A percentile compares a stretch with the other conserved stretches of the same genome.
Evolutionary conservation across 352 stramenopile species (phyloP).

Genomic region (Phytophthora europaea): DNA sequence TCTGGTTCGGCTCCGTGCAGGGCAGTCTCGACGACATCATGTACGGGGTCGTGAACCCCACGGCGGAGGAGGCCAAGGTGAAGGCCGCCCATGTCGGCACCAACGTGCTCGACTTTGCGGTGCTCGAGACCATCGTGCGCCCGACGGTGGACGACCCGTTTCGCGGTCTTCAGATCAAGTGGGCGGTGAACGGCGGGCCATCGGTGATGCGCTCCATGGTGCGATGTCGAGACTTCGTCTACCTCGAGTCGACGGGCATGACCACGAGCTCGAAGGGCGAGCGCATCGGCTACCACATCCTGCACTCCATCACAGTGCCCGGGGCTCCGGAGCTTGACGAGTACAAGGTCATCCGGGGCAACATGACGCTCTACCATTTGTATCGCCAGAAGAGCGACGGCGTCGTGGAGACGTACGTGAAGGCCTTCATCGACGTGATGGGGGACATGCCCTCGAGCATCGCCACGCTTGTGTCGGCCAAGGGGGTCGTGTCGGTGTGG

Average conservation of each 20-base stretch:
- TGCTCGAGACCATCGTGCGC: conserved; percentile 50
- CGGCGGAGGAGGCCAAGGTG: conserved; percentile 37
- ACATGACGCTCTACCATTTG: conserved; percentile 61
- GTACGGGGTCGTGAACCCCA: conserved; percentile 49
- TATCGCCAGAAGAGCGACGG: conserved; percentile 53
- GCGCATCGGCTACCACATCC: conserved; percentile 49
- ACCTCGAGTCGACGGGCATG: conserved; percentile 58
- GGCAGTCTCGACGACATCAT: conserved; percentile 56
- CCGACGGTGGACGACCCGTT: conserved; percentile 56
- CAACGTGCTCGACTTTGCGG: conserved; percentile 58
- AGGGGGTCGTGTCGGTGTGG: conserved; percentile 48
- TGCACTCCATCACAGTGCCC: conserved; percentile 40
- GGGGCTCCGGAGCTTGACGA: conserved; percentile 37
- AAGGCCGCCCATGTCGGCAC: conserved; percentile 42
- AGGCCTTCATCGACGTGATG: conserved; percentile 47
- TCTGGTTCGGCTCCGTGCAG: conserved; percentile 49
- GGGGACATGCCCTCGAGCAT: conserved; percentile 45
- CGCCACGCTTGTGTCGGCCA: conserved; percentile 37
- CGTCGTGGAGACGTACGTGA: conserved; percentile 51
- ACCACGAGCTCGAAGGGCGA: conserved; percentile 46
- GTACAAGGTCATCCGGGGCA: conserved; percentile 52
- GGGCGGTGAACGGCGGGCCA: conserved; percentile 57
- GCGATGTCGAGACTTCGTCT: conserved; percentile 61
- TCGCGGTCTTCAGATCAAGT: conserved; percentile 50
- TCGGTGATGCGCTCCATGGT: conserved; percentile 53